phyloP scores from a whole-genome alignment of 2,329 filamentous ascomycete species.

The Pseudogymnoascus sp. region DNA sequence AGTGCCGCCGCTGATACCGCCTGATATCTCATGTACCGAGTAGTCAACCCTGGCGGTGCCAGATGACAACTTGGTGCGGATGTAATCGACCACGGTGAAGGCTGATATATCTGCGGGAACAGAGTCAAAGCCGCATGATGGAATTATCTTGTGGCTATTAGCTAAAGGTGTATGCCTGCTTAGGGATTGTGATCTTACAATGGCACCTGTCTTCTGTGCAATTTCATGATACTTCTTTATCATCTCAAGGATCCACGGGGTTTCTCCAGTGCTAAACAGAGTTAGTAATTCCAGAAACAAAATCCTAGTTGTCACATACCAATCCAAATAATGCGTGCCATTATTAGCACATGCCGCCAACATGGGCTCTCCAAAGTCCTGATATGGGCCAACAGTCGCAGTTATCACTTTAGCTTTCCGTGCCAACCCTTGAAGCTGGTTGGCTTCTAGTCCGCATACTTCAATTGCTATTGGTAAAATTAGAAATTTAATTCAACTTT shows the following conservation, averaged over 20 bases:
- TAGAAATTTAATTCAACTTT: neutral
- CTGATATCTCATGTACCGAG: conserved; percentile 34
- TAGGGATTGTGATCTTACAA: conserved; percentile 46
- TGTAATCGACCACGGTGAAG: conserved; percentile 40
- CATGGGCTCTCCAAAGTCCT: conserved; percentile 46
- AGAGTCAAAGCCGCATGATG: conserved; percentile 55
- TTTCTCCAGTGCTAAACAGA: conserved; percentile 46
- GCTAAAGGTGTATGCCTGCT: conserved; percentile 42
- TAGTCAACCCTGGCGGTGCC: conserved; percentile 46
- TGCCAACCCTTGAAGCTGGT: conserved; percentile 40
- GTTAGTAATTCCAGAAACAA: neutral
- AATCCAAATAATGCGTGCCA: conserved; percentile 55
- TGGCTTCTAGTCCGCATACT: conserved; percentile 38
- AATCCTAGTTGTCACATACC: neutral
- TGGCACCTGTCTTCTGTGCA: conserved; percentile 45
- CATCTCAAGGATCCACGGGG: conserved; percentile 48
- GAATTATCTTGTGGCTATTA: conserved; percentile 30
- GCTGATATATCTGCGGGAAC: conserved; percentile 51
- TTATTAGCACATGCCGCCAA: conserved; percentile 53
- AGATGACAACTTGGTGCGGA: conserved; percentile 41
- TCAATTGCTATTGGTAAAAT: conserved; percentile 40
- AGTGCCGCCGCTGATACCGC: conserved; percentile 42
- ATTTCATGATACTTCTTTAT: conserved; percentile 47
- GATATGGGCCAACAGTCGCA: conserved; percentile 51
- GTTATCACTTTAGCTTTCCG: conserved; percentile 49